Conservation (phyloP, 495 filamentous ascomycete genomes). For the Talaromyces trachyspermus region DNA sequence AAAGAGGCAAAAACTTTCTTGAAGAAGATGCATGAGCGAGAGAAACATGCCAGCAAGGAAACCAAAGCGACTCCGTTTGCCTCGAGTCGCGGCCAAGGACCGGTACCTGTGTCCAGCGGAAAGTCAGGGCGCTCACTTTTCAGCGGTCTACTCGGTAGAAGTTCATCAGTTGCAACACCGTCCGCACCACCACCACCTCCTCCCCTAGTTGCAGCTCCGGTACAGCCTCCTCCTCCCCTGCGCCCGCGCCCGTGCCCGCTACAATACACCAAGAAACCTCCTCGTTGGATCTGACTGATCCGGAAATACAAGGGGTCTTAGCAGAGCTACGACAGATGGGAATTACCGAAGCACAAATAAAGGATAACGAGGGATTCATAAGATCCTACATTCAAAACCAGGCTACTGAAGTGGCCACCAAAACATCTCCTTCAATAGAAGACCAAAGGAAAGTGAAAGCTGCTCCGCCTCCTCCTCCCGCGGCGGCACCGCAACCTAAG, state of each 20-base stretch:
- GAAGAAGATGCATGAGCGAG: slow-evolving; percentile 89
- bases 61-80: slow-evolving; percentile 73
- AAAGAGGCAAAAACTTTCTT: slow-evolving; percentile 93
- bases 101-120: slow-evolving; percentile 38
- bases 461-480: slow-evolving; percentile 51
- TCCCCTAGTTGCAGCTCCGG: slow-evolving; percentile 29
- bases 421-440: slow-evolving; percentile 13
- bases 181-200: slow-evolving; percentile 45
- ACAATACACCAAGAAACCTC: slow-evolving; percentile 44
- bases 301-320: slow-evolving; percentile 74
- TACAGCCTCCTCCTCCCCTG: slow-evolving; percentile 10
- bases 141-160: slow-evolving; percentile 65
- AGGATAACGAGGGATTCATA: slow-evolving; percentile 91
- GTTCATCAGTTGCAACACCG: slow-evolving; percentile 52
- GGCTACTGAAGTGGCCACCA: slow-evolving; percentile 36
- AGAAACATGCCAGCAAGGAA: slow-evolving; percentile 86
- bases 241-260: slow-evolving; percentile 15
- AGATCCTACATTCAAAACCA: slow-evolving; percentile 83
- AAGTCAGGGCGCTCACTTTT: slow-evolving; percentile 49
- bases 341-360: slow-evolving; percentile 86
- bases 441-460: slow-evolving; percentile 45
- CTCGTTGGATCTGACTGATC: slow-evolving; percentile 74
- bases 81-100: slow-evolving; percentile 43
- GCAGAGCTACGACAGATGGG: slow-evolving; percentile 79
- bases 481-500: slow-evolving; percentile 46